Evolutionary conservation across 2,329 filamentous ascomycete genomes (phyloP).

Genomic region (Aspergillus pseudotamarii): DNA sequence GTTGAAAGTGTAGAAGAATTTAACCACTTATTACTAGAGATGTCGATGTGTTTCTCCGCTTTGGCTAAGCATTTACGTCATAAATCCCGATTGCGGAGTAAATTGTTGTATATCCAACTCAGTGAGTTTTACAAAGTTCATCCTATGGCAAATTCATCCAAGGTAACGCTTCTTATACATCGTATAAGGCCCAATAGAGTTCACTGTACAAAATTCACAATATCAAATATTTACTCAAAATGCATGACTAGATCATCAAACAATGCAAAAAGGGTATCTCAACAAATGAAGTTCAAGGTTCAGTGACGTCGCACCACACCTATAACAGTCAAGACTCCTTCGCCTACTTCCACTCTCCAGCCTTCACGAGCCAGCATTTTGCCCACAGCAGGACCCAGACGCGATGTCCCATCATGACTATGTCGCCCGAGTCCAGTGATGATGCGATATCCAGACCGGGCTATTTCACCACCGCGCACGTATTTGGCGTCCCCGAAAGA

Average conservation of each 20-base stretch:
- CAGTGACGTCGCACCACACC: slow-evolving; percentile 52
- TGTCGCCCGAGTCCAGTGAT: slow-evolving; percentile 82
- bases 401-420: slow-evolving; percentile 73
- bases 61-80: neutral
- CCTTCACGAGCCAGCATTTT: slow-evolving; percentile 74
- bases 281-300: slow-evolving; percentile 13
- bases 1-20: neutral
- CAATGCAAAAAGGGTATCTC: slow-evolving; percentile 21
- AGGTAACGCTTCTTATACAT: neutral
- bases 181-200: neutral
- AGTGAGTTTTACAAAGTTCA: neutral
- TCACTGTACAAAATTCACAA: neutral
- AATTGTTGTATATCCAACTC: neutral
- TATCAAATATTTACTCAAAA: neutral
- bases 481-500: slow-evolving; percentile 66
- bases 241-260: neutral
- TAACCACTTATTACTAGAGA: neutral
- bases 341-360: slow-evolving; percentile 77
- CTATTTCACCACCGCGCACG: slow-evolving; percentile 45
- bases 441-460: slow-evolving; percentile 66
- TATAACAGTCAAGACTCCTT: slow-evolving; percentile 70
- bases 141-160: neutral
- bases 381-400: slow-evolving; percentile 77
- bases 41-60: neutral
- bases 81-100: neutral